Base-by-base conservation (phyloP, 106 monocot species). In the Iris macrosiphon region DNA sequence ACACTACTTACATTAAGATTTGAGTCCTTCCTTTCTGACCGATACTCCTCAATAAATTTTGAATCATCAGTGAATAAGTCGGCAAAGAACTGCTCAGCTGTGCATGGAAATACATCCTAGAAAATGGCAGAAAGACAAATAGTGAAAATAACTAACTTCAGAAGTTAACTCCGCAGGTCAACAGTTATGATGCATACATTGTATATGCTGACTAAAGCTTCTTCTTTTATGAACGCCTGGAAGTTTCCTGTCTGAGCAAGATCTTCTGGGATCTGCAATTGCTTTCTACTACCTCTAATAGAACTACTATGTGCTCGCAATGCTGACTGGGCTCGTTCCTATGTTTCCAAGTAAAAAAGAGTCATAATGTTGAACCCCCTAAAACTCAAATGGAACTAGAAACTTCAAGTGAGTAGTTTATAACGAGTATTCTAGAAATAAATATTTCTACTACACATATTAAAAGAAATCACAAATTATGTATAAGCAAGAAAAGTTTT, bases 291-390 rank as follows among this genome's bases (percentile, higher is more conserved):
- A 7, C 69, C 73, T 76, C 46, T 73, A 12, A 70, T 38, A 29
- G 88, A 89, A 68, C 86, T 92, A 61, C 96, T 96, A 58, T 87
- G 79, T 42, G 96, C 96, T 63, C 96, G 85, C 35, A 98, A 75
- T 61, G 82, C 90, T 53, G 96, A 98, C 34, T 98, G 90, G 26
- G 90, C 96, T 28, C 64, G 78, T 66, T 89, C 89, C 89, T 96
- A 48, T 31, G 49, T 48, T n/a, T 69, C 40, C 16, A 68, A 72
- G 25, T 20, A 60, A 28, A 29, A 10, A 40, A 21, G 9, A 19
- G n/a, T n/a, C n/a, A n/a, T n/a, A n/a, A n/a, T n/a, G n/a, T n/a
- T n/a, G n/a, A n/a, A n/a, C n/a, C n/a, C n/a, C n/a, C n/a, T n/a
- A n/a, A n/a, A n/a, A n/a, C n/a, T n/a, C n/a, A n/a, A n/a, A n/a